A percentile compares a stretch with the other conserved stretches of the same genome.
These are phyloP conservation scores for Thraustochytrium sp. DNA, from an alignment of 352 stramenopile genomes.

Conservation along the genomic window DNA sequence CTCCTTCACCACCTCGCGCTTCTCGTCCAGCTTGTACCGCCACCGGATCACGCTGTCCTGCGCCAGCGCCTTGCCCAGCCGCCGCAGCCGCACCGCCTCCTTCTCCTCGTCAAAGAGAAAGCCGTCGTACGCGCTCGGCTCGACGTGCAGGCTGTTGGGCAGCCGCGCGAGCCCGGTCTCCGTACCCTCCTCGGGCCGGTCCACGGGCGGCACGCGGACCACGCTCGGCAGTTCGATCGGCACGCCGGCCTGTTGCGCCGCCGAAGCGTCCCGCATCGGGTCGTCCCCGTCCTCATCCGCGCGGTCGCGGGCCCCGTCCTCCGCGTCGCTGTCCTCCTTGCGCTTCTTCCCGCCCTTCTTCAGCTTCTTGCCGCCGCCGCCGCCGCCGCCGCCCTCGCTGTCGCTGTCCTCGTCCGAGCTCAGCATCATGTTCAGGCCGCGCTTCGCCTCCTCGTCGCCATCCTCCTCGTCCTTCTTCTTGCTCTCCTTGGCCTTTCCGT, in stretches of 20 bases:
- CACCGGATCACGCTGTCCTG: slow-evolving; percentile 57
- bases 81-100: background rate
- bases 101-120: background rate
- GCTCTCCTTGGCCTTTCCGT: background rate
- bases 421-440: background rate
- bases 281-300: background rate
- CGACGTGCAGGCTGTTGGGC: slow-evolving; percentile 37
- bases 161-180: background rate
- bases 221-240: background rate
- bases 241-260: background rate
- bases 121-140: slow-evolving; percentile 9
- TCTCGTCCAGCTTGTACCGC: slow-evolving; percentile 56
- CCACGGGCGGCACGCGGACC: background rate
- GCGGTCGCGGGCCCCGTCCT: background rate
- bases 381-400: background rate
- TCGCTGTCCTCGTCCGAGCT: slow-evolving; percentile 2
- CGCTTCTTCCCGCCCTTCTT: slow-evolving; percentile 21
- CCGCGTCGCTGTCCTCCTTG: background rate
- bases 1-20: slow-evolving; percentile 1
- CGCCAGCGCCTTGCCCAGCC: background rate
- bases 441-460: background rate
- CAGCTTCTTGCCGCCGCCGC: background rate
- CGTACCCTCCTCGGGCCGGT: background rate
- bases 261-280: background rate
- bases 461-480: background rate